Base-by-base conservation (phyloP, 306 rosid species). In the Dryas octopetala region DNA sequence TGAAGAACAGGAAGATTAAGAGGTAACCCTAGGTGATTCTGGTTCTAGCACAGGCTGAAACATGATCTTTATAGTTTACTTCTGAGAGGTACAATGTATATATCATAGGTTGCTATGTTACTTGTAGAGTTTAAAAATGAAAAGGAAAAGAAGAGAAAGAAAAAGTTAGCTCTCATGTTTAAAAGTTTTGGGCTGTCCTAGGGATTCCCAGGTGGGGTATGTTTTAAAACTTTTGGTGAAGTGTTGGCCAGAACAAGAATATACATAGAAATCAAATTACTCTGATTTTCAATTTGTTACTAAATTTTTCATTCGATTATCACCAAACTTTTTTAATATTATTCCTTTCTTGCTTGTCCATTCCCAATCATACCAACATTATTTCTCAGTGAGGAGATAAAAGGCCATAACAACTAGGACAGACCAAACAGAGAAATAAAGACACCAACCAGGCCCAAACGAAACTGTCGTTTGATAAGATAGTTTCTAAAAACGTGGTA, bases 91-190 rank as follows among this genome's bases (percentile, higher is more conserved):
- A 77, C 57, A 65, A 66, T 86, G 94, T 87, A 88, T 41, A 91
- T 89, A 85, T 72, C 88, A 53, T 58, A 83, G 80, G 70, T 74
- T 73, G 81, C 84, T 82, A 85, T 79, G 74, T 81, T 75, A 73
- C 86, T 61, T 45, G 62, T 71, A 83, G 79, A 78, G 32, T 19
- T 6, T 14, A n/a, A 45, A 54, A 53, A 7, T 1, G 77, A 74
- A 43, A 50, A 44, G 14, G 59, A 63, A 41, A 38, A 11, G 26
- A 61, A 23, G 28, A 15, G 51, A 54, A 59, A 52, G 5, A 46
- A 26, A 38, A 28, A 48, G 43, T 19, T 57, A 6, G 28, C 7
- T 69, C 12, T 26, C 66, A 48, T 44, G 74, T 48, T 67, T 50
- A 12, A 26, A 45, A 55, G 16, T 61, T 55, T 55, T 23, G 65